These are phyloP conservation scores for Iris macrosiphon DNA, from an alignment of 106 monocot species.

Conservation along the genomic window DNA sequence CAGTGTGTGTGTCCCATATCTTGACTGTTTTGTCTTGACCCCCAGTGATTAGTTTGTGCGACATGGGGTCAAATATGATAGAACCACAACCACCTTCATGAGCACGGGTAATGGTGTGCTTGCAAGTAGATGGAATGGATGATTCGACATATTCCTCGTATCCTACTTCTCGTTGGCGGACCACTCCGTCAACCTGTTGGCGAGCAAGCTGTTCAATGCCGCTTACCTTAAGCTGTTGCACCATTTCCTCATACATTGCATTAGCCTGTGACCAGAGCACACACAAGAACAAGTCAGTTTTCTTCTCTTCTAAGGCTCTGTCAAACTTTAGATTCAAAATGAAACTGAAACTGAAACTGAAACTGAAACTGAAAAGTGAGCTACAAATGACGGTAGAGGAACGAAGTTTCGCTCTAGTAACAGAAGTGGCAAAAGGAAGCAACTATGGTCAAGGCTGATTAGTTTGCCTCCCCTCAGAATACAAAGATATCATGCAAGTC, in stretches of 20 bases:
- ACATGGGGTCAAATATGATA: conserved; percentile 54
- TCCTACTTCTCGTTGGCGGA: conserved; percentile 73
- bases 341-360: too few species aligned
- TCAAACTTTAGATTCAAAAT: too few species aligned
- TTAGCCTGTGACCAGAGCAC: conserved; percentile 60
- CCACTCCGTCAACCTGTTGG: conserved; percentile 81
- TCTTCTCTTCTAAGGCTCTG: too few species aligned
- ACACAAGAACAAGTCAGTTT: not conserved
- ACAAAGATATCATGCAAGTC: too few species aligned
- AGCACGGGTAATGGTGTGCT: conserved; percentile 50
- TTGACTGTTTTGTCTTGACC: conserved; percentile 84
- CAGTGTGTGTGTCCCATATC: conserved; percentile 68
- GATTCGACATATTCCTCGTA: conserved; percentile 33
- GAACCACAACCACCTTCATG: conserved; percentile 91
- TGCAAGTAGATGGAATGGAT: conserved; percentile 52
- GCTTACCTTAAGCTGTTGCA: conserved; percentile 39
- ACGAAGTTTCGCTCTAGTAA: too few species aligned
- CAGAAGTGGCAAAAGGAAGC: too few species aligned
- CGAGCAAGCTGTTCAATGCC: conserved; percentile 78
- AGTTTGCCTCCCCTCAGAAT: too few species aligned
- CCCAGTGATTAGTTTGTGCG: conserved; percentile 60
- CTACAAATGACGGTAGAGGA: too few species aligned
- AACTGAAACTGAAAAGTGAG: too few species aligned
- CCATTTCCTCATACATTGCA: conserved; percentile 85
- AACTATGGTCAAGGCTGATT: too few species aligned